A percentile compares a stretch with the other conserved stretches of the same genome.
phyloP scores from a whole-genome alignment of 805 yeast genomes.

The Monosporozyma unispora region DNA sequence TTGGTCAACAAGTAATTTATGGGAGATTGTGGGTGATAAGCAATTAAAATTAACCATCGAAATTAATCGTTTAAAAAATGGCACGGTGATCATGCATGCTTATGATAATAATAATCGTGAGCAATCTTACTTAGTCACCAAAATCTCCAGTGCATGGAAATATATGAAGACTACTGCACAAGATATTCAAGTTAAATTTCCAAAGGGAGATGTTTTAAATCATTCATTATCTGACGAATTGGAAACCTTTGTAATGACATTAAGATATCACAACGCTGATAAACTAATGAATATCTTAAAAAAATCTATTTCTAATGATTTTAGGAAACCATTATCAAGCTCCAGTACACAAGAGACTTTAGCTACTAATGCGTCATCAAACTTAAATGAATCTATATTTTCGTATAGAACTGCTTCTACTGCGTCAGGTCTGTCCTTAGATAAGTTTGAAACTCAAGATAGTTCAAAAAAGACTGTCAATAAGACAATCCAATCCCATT shows the following conservation, averaged over 20 bases:
- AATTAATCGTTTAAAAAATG: conserved; percentile 5
- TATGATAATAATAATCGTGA: conserved; percentile 7
- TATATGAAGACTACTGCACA: conserved; percentile 23
- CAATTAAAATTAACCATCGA: conserved; percentile 3
- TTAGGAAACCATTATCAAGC: conserved; percentile 11
- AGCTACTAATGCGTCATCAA: conserved; percentile 19
- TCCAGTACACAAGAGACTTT: conserved; percentile 22
- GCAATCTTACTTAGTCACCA: conserved; percentile 11
- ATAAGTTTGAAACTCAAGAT: not conserved
- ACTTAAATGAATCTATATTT: conserved; percentile 8
- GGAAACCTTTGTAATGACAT: conserved; percentile 8
- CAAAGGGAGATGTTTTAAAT: conserved; percentile 9
- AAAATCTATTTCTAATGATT: conserved; percentile 15
- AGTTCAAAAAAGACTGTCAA: not conserved
- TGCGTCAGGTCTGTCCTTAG: conserved; percentile 5
- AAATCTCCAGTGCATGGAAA: conserved; percentile 17
- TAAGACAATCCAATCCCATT: not conserved
- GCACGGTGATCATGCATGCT: conserved; percentile 9
- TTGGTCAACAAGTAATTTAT: conserved; percentile 18
- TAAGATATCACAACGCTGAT: conserved; percentile 19
- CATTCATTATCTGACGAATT: conserved; percentile 5
- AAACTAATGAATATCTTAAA: conserved; percentile 15
- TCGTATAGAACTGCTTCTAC: conserved; percentile 3
- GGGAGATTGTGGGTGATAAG: conserved; percentile 15
- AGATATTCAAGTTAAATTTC: conserved; percentile 24